Percentiles rank a stretch among this genome's conserved stretches.
phyloP scores from a whole-genome alignment of 192 early-diverging fungal genomes.

The Coemansia biformis region DNA sequence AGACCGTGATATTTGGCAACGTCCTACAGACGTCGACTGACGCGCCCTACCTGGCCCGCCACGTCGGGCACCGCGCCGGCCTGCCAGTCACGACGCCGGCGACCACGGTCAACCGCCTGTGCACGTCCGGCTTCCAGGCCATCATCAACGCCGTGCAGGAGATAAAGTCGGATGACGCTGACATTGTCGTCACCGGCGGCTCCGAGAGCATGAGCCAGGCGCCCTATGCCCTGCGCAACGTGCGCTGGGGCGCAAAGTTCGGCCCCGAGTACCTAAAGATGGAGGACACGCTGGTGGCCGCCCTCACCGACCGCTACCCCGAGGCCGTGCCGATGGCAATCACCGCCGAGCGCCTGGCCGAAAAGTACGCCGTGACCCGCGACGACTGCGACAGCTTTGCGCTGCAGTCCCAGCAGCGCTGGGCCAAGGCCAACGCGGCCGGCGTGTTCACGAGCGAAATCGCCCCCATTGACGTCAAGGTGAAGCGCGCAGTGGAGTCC shows the following conservation, averaged over 20 bases:
- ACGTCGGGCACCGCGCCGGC: slow-evolving; percentile 85
- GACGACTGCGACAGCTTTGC: slow-evolving; percentile 83
- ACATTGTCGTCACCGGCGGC: slow-evolving; percentile 84
- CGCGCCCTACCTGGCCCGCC: slow-evolving; percentile 87
- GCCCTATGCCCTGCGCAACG: slow-evolving; percentile 75
- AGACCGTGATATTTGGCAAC: slow-evolving; percentile 92
- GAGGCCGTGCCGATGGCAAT: slow-evolving; percentile 84
- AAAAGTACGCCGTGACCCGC: slow-evolving; percentile 76
- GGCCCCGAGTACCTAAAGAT: slow-evolving; percentile 79
- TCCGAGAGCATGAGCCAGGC: slow-evolving; percentile 93
- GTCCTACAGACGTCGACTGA: slow-evolving; percentile 80
- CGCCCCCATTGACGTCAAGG: slow-evolving; percentile 74
- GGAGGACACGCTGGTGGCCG: slow-evolving; percentile 82
- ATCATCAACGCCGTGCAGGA: slow-evolving; percentile 94
- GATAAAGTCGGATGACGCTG: slow-evolving; percentile 74
- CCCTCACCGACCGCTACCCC: slow-evolving; percentile 82
- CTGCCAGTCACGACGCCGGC: slow-evolving; percentile 82
- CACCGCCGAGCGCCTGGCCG: slow-evolving; percentile 88
- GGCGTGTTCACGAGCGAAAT: slow-evolving; percentile 82
- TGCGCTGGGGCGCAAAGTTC: slow-evolving; percentile 80
- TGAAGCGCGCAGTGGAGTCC: slow-evolving; percentile 59
- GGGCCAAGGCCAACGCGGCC: slow-evolving; percentile 71
- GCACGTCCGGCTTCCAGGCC: slow-evolving; percentile 93
- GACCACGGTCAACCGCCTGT: slow-evolving; percentile 90
- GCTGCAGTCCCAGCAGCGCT: slow-evolving; percentile 76